Percentiles rank a stretch among this genome's conserved stretches.
phyloP scores from a whole-genome alignment of 2,329 filamentous ascomycete genomes.

The Sporothrix variecibatus region DNA sequence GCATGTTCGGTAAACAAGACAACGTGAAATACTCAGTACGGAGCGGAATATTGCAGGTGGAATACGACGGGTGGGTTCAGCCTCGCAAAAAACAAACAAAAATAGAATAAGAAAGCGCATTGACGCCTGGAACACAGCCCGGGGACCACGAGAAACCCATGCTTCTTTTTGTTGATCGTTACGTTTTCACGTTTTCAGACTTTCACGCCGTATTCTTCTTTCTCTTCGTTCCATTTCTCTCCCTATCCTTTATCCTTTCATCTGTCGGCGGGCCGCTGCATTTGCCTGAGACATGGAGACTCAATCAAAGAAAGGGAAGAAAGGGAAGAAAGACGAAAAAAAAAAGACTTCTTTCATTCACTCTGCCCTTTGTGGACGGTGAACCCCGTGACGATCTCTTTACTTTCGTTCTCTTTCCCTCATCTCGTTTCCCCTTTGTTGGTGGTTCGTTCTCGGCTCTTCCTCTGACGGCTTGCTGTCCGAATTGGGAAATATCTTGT shows the following conservation, averaged over 20 bases:
- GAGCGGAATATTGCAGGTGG: too few relatives aligned
- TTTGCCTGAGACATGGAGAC: not conserved
- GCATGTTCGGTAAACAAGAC: not conserved
- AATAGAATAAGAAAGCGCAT: not conserved
- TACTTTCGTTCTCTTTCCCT: not conserved
- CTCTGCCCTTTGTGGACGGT: constrained; percentile 11
- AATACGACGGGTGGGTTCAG: not conserved
- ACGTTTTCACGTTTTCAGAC: not conserved
- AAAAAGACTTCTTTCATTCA: not conserved
- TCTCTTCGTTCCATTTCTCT: not conserved
- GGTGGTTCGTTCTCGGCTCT: not conserved
- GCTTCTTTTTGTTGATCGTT: not conserved
- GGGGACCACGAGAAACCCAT: constrained; percentile 3
- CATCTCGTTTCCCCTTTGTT: not conserved
- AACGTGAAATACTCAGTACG: not conserved
- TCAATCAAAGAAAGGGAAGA: not conserved
- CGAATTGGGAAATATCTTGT: constrained; percentile 17
- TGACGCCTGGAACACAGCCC: not conserved
- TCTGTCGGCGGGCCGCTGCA: not conserved
- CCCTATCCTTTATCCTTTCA: not conserved
- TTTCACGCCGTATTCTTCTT: not conserved
- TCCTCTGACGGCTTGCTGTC: not conserved
- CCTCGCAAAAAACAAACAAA: not conserved
- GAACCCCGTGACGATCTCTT: constrained; percentile 3
- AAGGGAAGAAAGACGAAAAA: not conserved